Base-by-base conservation (phyloP, 148 eudicot genomes). In the Vaccinium vitisidaea region DNA sequence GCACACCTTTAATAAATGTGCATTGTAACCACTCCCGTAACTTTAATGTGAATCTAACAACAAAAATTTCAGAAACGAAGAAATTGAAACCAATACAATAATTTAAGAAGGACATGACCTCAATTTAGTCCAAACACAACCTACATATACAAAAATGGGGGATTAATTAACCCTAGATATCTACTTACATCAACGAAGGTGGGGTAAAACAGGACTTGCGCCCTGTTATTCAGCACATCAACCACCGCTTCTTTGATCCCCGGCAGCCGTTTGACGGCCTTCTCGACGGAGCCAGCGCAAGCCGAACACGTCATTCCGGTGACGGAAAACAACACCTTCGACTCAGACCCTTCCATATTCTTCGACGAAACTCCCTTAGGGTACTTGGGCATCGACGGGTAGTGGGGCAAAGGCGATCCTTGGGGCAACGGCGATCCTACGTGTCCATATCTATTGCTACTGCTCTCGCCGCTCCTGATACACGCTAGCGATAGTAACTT, bases 271-370 rank as follows among this genome's bases (percentile, higher is more conserved):
- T 94, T 94, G 49, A 95, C 86, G 65, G 95, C 94, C 88, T 94
- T 95, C 88, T 93, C 98, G 13, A 95, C 93, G 0, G 95, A 92
- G 36, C 89, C 98, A 18, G 98, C 98, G 59, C 97, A 95, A 46
- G 95, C 98, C 39, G 98, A 88, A 84, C 98, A 95, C 61, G 93
- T 92, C 98, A 95, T 95, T 25, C 98, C 98, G 12, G 56, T 78
- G 23, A 95, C 98, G 1, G 92, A 87, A 84, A 95, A 94, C 85
- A 93, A 59, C 65, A 92, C 95, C 78, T 84, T 91, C 14, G 89
- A 75, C 87, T 93, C 90, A 15, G 91, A 59, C 27, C 87, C 92
- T 70, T 84, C 85, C 56, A 86, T 75, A 15, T 79, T 75, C 36
- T 55, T 87, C 84, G 85, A 50, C 25, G 92, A 84, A 15, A 86